Conservation (phyloP, 140 eudicot genomes). For the Flaveria floridana region DNA sequence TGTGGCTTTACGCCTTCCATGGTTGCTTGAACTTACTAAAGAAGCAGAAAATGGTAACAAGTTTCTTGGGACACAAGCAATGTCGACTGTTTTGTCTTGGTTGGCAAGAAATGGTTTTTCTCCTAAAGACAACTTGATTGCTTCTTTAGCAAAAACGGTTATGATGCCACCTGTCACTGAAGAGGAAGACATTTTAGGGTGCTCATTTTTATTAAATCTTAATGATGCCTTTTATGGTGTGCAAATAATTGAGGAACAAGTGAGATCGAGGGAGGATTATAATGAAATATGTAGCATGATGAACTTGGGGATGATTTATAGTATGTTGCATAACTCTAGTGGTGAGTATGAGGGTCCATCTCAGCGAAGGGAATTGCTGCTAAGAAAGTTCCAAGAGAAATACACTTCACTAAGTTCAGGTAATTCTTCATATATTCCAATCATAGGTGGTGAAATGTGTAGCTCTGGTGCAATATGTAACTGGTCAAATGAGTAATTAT, state of each 20-base stretch:
- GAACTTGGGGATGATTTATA: constrained; percentile 90
- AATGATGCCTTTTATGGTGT: constrained; percentile 85
- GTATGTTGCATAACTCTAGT: constrained; percentile 70
- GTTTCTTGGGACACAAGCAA: constrained; percentile 49
- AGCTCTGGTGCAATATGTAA: not conserved
- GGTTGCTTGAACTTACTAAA: constrained; percentile 68
- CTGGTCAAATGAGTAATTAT: not conserved
- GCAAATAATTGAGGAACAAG: constrained; percentile 75
- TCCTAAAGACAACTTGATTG: constrained; percentile 76
- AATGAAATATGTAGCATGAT: constrained; percentile 81
- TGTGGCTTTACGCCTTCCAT: constrained; percentile 76
- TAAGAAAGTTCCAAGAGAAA: constrained; percentile 63
- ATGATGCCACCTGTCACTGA: constrained; percentile 87
- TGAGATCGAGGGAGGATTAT: constrained; percentile 62
- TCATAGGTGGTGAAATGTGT: not conserved
- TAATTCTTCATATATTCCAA: constrained; percentile 26
- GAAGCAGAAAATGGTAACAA: constrained; percentile 47
- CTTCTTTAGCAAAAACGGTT: constrained; percentile 64
- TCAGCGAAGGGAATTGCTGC: constrained; percentile 75
- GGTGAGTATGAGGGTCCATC: constrained; percentile 61
- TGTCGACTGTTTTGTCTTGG: constrained; percentile 68
- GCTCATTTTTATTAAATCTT: constrained; percentile 78
- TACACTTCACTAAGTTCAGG: constrained; percentile 67
- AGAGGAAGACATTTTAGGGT: constrained; percentile 82
- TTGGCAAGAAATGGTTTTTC: constrained; percentile 69